Base-by-base conservation (phyloP, 1,284 basidiomycete genomes). In the Ganoderma leucocontextum region DNA sequence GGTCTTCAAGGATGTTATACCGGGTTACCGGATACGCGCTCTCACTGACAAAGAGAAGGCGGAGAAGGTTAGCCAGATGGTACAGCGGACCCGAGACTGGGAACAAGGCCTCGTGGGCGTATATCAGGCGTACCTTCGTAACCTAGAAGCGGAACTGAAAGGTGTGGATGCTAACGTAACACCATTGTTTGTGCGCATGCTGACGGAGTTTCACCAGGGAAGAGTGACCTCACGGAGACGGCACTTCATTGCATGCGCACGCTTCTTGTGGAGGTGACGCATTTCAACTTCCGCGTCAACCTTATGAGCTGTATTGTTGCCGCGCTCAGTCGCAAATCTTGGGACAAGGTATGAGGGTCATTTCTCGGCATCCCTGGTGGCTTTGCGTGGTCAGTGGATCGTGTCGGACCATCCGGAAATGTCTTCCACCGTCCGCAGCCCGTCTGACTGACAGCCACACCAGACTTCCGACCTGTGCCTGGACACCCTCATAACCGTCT, bases 201-300 rank as follows among this genome's bases (percentile, higher is more conserved):
- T 70, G 68, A 78, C 72, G 67, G 33, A 63, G 74, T 68, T 73
- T 68, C 68, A 62, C 62, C 74, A 96, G 95, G 84, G 59, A 92
- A 89, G 76, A 89, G 87, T 62, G 90, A 92, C 55, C 82, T 99
- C 17, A 86, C 89, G 19, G 89, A 90, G 44, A 82, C 92, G 2
- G 89, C 92, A 42, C 83, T 99, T 60, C 91, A 89, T 77, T 95
- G 92, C 78, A 92, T 99, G 86, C 97, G 95, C 79, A 92, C 92
- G 4, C 86, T 99, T 57, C 84, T 97, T 13, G 85, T 86, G 25
- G 90, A 95, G 73, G 90, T 92, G 70, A 94, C 95, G 12, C 97
- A 99, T 81, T 99, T 99, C 88, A 99, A 99, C 84, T 99, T 98
- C 81, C 90, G 95, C 62, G 86, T 90, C 73, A 99, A 99, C 82